A percentile compares a stretch with the other conserved stretches of the same genome.
phyloP scores from a whole-genome alignment of 2,329 filamentous ascomycete genomes.

The Polychaeton citri region DNA sequence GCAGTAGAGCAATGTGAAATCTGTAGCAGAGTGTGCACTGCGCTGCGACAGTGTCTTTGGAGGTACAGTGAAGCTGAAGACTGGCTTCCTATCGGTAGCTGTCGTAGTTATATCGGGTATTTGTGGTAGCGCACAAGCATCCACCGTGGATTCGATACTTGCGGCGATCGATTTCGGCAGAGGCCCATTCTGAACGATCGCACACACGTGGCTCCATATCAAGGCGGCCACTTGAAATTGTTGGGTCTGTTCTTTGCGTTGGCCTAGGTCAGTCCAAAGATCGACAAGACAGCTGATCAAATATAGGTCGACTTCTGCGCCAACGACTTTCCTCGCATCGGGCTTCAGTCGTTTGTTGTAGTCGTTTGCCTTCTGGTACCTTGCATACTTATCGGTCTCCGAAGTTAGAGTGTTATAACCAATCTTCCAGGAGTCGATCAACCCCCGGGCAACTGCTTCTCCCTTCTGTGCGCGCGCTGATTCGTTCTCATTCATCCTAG shows the following conservation, averaged over 20 bases:
- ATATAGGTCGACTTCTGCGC: slow-evolving; percentile 35
- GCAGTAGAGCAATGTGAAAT: slow-evolving; percentile 56
- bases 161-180: slow-evolving; percentile 29
- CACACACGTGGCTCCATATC: slow-evolving; percentile 31
- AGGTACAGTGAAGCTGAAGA: slow-evolving; percentile 30
- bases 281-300: slow-evolving; percentile 35
- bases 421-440: slow-evolving; percentile 32
- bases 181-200: slow-evolving; percentile 24
- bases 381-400: slow-evolving; percentile 27
- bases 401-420: slow-evolving; percentile 35
- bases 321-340: slow-evolving; percentile 26
- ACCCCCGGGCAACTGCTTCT: slow-evolving; percentile 25
- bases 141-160: slow-evolving; percentile 22
- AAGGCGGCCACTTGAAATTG: slow-evolving; percentile 31
- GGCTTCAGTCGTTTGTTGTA: slow-evolving; percentile 33
- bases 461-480: slow-evolving; percentile 29
- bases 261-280: slow-evolving; percentile 34
- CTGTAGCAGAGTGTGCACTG: slow-evolving; percentile 29
- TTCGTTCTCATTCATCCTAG: slow-evolving; percentile 30
- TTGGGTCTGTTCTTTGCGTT: slow-evolving; percentile 19
- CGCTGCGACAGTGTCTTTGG: no score
- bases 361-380: slow-evolving; percentile 37
- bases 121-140: slow-evolving; percentile 20
- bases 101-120: slow-evolving; percentile 5
- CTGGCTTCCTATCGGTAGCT: slow-evolving; percentile 20